Base-by-base conservation (phyloP, 345 rosid genomes). In the Litchi chinensis region DNA sequence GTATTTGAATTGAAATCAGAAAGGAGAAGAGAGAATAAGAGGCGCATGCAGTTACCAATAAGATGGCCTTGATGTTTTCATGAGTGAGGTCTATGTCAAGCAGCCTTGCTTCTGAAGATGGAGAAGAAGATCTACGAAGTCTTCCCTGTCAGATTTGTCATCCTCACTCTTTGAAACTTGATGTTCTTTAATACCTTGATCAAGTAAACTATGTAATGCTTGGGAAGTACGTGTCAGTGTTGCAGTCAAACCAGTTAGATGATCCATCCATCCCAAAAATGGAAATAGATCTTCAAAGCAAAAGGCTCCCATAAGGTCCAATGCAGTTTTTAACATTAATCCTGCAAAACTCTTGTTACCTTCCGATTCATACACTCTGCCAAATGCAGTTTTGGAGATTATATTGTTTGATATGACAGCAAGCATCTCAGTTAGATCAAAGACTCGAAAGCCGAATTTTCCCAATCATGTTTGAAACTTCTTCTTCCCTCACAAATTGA, bases 11-110 rank as follows among this genome's bases (percentile, higher is more conserved):
- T 26, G 28, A 26, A 26, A 26, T 26, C 2, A 44, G 19, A 70
- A 5, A 0, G 6, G 5, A 79, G 46, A 37, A 48, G n/a, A 32
- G 11, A 65, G 37, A 50, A 6, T 26, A 1, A 26, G 1, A 26
- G 28, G 28, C 28, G 28, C 28, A 26, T 26, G 28, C 28, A 26
- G 28, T 26, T 26, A 86, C 88, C 85, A 76, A 18, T 24, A 83
- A 64, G 64, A 83, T 74, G 12, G 84, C 88, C 76, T 86, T 83
- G 46, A 83, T 74, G 70, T 80, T 77, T 39, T 80, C 73, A 7
- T 43, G 24, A 28, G 50, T 74, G 52, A 79, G 71, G 6, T 74
- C 65, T 16, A 46, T 18, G 39, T 75, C 85, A 60, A 70, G 65
- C 71, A 37, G 59, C 75, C 70, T 2, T 37, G 22, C 63, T 81